These are phyloP conservation scores for Symbiodinium natans DNA, from an alignment of 73 alveolate genomes.

Conservation along the genomic window DNA sequence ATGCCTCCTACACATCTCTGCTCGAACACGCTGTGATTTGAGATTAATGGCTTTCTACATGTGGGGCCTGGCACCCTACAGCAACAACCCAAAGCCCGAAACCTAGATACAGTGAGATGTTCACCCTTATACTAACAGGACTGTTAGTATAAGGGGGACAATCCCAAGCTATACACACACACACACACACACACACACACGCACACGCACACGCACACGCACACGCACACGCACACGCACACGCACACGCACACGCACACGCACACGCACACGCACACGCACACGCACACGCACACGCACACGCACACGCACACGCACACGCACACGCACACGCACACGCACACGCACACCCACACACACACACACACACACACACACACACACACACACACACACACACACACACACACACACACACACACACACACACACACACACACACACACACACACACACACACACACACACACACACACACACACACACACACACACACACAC, in stretches of 20 bases:
- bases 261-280: neutral
- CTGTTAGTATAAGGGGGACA: too few relatives aligned
- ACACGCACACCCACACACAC: too few relatives aligned
- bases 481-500: slow-evolving; percentile 24
- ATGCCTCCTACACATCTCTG: too few relatives aligned
- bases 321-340: neutral
- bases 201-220: neutral
- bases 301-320: neutral
- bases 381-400: slow-evolving; percentile 24
- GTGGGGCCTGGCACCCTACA: too few relatives aligned
- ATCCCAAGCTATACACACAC: neutral
- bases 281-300: neutral
- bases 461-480: slow-evolving; percentile 24
- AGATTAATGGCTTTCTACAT: too few relatives aligned
- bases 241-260: neutral
- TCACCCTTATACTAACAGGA: too few relatives aligned
- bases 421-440: slow-evolving; percentile 17
- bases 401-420: slow-evolving; percentile 24
- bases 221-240: neutral
- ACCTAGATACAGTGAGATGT: too few relatives aligned
- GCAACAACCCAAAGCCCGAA: too few relatives aligned
- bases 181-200: neutral
- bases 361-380: slow-evolving; percentile 24
- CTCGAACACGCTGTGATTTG: too few relatives aligned
- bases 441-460: slow-evolving; percentile 23